These are phyloP conservation scores for Trypanosomatidae sp. DNA, from an alignment of 208 protist genomes.

Conservation along the genomic window DNA sequence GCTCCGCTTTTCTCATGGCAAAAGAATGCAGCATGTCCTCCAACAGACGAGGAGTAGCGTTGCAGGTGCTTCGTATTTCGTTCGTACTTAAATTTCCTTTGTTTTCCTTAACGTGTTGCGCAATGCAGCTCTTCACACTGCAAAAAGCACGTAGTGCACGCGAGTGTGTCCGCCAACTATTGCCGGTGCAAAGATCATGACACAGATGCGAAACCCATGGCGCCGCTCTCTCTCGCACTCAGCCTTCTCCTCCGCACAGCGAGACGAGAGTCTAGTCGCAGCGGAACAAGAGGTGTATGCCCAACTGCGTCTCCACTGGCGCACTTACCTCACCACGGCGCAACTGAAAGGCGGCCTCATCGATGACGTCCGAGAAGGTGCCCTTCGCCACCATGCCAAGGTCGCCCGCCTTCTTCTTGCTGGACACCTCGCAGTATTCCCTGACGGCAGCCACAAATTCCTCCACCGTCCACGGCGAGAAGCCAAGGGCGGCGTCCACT, in stretches of 20 bases:
- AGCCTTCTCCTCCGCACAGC: background rate
- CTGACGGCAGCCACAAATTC: slow-evolving; percentile 54
- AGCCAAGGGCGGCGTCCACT: slow-evolving; percentile 11
- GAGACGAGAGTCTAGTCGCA: slow-evolving; percentile 40
- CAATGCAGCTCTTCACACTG: too few species aligned
- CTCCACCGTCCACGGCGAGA: slow-evolving; percentile 64
- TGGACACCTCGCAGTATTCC: slow-evolving; percentile 68
- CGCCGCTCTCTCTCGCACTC: too few species aligned
- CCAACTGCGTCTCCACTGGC: slow-evolving; percentile 76
- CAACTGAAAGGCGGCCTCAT: slow-evolving; percentile 63
- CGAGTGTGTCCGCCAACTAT: too few species aligned
- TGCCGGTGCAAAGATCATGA: too few species aligned
- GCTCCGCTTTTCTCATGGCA: too few species aligned
- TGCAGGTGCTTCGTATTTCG: too few species aligned
- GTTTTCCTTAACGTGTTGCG: too few species aligned
- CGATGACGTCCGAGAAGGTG: slow-evolving; percentile 72
- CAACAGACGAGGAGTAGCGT: too few species aligned
- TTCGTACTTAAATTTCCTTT: too few species aligned
- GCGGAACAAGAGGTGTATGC: slow-evolving; percentile 81
- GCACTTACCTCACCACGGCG: slow-evolving; percentile 56
- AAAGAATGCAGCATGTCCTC: too few species aligned
- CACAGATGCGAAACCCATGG: background rate
- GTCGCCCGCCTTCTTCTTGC: slow-evolving; percentile 64
- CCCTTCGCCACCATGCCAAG: slow-evolving; percentile 75
- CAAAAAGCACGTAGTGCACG: too few species aligned